Conservation (phyloP, 1,284 basidiomycete genomes). For the Ceratobasidium sp. region DNA sequence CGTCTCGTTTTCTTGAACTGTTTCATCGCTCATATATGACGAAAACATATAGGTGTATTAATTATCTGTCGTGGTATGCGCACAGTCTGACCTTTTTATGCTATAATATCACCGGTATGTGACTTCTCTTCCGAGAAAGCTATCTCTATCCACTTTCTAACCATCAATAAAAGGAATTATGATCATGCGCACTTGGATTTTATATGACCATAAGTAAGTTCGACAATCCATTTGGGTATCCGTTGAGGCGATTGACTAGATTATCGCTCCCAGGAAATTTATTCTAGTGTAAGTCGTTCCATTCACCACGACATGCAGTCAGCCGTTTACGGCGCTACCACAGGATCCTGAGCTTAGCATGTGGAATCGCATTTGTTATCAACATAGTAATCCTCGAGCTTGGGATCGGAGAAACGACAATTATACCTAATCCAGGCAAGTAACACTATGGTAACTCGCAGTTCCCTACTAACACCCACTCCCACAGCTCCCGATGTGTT, state of each 20-base stretch:
- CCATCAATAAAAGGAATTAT: slow-evolving; percentile 3
- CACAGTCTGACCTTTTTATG: slow-evolving; percentile 2
- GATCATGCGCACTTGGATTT: slow-evolving; percentile 22
- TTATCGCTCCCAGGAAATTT: background rate
- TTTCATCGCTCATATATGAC: background rate
- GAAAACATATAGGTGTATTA: too few species aligned
- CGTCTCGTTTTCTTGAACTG: background rate
- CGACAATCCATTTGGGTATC: background rate
- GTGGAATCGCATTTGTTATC: background rate
- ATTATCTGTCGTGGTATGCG: slow-evolving; percentile 1
- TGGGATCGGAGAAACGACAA: slow-evolving; percentile 3
- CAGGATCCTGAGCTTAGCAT: background rate
- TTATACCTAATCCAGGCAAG: slow-evolving; percentile 20
- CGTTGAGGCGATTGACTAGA: background rate
- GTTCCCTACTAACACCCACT: background rate
- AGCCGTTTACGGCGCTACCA: too few species aligned
- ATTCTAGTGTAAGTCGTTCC: slow-evolving; percentile 3
- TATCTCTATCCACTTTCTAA: background rate
- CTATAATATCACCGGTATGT: slow-evolving; percentile 25
- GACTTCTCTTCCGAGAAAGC: too few species aligned
- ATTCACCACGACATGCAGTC: background rate
- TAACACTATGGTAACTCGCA: background rate
- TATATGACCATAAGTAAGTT: slow-evolving; percentile 1
- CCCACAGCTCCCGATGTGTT: slow-evolving; percentile 10
- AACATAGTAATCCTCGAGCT: background rate